Evolutionary conservation across 2,329 filamentous ascomycete species (phyloP).

Genomic region (Diaporthe sp.): DNA sequence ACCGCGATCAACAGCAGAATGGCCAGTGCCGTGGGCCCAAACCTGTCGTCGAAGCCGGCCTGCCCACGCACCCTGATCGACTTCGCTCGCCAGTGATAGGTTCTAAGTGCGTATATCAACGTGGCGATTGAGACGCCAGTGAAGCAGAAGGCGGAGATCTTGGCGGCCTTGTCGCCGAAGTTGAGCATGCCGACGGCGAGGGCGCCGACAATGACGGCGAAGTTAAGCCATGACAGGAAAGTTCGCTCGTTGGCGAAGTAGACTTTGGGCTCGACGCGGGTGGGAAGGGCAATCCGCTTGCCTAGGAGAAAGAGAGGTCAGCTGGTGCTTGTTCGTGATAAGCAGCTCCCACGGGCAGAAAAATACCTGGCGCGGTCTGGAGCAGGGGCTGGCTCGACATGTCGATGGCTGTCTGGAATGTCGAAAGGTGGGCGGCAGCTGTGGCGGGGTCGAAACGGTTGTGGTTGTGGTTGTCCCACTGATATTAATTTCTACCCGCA

Average conservation of each 20-base stretch:
- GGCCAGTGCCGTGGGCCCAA: conserved; percentile 91
- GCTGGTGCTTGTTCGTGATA: neutral
- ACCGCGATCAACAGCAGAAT: conserved; percentile 89
- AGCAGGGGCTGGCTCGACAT: conserved; percentile 99
- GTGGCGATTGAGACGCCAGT: conserved; percentile 93
- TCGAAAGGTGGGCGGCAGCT: conserved; percentile 2
- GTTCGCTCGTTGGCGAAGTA: conserved; percentile 99
- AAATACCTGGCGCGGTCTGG: conserved; percentile 88
- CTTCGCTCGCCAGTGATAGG: conserved; percentile 97
- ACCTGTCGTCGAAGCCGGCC: conserved; percentile 95
- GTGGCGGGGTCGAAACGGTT: neutral
- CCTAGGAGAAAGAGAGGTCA: conserved; percentile 63
- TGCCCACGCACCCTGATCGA: conserved; percentile 92
- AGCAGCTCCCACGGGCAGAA: conserved; percentile 11
- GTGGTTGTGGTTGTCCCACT: neutral
- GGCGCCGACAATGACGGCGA: conserved; percentile 97
- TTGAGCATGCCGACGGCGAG: conserved; percentile 97
- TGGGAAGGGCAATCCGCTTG: conserved; percentile 98
- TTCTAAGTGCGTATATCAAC: conserved; percentile 94
- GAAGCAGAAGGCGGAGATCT: conserved; percentile 94
- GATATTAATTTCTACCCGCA: conserved; percentile 9
- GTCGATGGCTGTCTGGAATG: conserved; percentile 46
- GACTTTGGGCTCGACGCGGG: conserved; percentile 98
- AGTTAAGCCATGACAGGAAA: conserved; percentile 99
- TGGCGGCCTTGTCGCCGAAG: conserved; percentile 94